These are phyloP conservation scores for Termitomyces sp. DNA, from an alignment of 768 basidiomycete species.

Conservation along the genomic window DNA sequence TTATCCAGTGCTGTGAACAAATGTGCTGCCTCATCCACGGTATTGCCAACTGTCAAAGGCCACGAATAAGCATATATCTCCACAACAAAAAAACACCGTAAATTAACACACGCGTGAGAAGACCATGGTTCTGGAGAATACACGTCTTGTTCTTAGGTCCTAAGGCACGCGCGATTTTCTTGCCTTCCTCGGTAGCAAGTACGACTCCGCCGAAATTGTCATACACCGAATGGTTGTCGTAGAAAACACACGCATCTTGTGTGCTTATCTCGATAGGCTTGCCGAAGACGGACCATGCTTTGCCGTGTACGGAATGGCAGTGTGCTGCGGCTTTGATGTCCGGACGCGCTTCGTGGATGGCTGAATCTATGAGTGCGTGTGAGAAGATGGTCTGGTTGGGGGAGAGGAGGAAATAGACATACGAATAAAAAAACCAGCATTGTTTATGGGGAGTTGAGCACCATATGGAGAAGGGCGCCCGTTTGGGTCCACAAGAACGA, in stretches of 20 bases:
- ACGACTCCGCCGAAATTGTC: constrained; percentile 47
- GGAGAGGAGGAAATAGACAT: neutral
- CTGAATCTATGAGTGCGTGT: constrained; percentile 25
- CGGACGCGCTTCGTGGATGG: constrained; percentile 44
- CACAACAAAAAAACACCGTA: neutral
- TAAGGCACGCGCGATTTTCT: constrained; percentile 39
- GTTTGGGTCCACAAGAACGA: constrained; percentile 25
- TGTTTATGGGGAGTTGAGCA: constrained; percentile 28
- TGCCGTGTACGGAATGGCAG: constrained; percentile 47
- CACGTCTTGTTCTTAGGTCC: constrained; percentile 38
- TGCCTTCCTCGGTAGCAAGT: constrained; percentile 40
- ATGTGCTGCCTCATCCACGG: constrained; percentile 41
- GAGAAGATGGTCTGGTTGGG: neutral
- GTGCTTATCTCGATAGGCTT: constrained; percentile 38
- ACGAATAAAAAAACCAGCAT: constrained; percentile 26
- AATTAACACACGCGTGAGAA: constrained; percentile 23
- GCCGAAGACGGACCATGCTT: constrained; percentile 46
- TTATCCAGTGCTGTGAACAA: constrained; percentile 43
- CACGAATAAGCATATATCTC: neutral
- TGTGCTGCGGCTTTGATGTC: constrained; percentile 47
- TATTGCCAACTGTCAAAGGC: constrained; percentile 27
- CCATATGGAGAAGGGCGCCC: constrained; percentile 24
- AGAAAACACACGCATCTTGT: constrained; percentile 44
- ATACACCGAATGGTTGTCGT: constrained; percentile 41
- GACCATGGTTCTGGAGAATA: constrained; percentile 42